phyloP scores from a whole-genome alignment of 2,329 filamentous ascomycete species.

The Exophiala bonariae region DNA sequence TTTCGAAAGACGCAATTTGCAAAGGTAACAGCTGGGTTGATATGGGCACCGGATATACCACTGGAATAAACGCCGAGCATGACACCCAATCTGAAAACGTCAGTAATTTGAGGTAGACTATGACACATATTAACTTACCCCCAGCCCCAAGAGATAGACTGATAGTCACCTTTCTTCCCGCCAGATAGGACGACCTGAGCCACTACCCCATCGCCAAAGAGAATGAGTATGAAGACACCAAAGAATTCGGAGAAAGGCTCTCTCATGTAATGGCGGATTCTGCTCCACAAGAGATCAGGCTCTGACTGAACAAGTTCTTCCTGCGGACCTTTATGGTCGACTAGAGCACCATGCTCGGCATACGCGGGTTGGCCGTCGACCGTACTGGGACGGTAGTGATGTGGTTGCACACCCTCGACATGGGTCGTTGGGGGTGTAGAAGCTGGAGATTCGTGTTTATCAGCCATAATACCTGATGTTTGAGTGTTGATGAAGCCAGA shows the following conservation, averaged over 20 bases:
- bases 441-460: too few species aligned
- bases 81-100: slow-evolving; percentile 56
- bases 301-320: slow-evolving; percentile 27
- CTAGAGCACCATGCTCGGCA: slow-evolving; percentile 25
- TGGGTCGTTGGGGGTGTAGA: too few species aligned
- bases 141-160: slow-evolving; percentile 55
- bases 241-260: slow-evolving; percentile 68
- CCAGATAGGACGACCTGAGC: slow-evolving; percentile 61
- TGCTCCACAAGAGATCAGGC: slow-evolving; percentile 51
- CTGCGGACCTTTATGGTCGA: slow-evolving; percentile 35
- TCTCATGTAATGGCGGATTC: slow-evolving; percentile 50
- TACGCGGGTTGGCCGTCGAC: neutral
- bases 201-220: slow-evolving; percentile 70
- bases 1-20: slow-evolving; percentile 60
- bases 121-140: slow-evolving; percentile 35
- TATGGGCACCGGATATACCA: slow-evolving; percentile 59
- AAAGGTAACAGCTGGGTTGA: slow-evolving; percentile 70
- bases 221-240: slow-evolving; percentile 65
- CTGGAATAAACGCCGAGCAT: slow-evolving; percentile 67
- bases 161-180: slow-evolving; percentile 45
- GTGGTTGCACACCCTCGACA: too few species aligned
- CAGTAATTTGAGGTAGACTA: slow-evolving; percentile 11
- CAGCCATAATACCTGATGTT: too few species aligned
- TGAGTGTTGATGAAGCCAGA: too few species aligned
- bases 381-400: neutral